Base-by-base conservation (phyloP, 1,284 basidiomycete genomes). In the Ceratobasidium sp. region DNA sequence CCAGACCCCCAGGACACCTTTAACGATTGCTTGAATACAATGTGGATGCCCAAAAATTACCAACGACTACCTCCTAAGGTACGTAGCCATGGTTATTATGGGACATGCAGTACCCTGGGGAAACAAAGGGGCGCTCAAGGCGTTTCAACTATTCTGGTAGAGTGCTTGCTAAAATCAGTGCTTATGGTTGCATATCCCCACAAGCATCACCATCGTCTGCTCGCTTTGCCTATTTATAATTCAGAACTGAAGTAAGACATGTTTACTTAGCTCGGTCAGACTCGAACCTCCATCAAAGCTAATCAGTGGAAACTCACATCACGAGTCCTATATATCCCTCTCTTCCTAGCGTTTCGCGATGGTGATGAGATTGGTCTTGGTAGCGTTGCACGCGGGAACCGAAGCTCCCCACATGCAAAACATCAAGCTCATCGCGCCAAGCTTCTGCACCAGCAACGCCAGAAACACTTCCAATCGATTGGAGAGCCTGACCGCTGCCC, bases 11-110 rank as follows among this genome's bases (percentile, higher is more conserved):
- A 43, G 31, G 34, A 53, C 7, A 41, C 31, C 5, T 74, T 64
- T 22, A 74, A 74, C 16, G 9, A 13, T 1, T 62, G 51, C 27
- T 9, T 64, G 2, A 37, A 54, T 5, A 39, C 3, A 1, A 64
- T 74, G 49, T 74, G 72, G 72, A 24, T 74, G 16, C 72, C 61
- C 9, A 64, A 64, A 7, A 64, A 37, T 27, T 64, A 56, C n/a
- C 48, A 56, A 27, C 61, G 51, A 4, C 22, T 63, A 1, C 72
- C 72, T 16, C 72, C 72, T 39, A 74, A 74, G 61, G 72, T 63
- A n/a, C n/a, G n/a, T n/a, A n/a, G n/a, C n/a, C n/a, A n/a, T n/a
- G n/a, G n/a, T n/a, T n/a, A n/a, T n/a, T n/a, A n/a, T n/a, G n/a
- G n/a, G n/a, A n/a, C n/a, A n/a, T n/a, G n/a, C n/a, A n/a, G n/a